These are phyloP conservation scores for Lasiosphaeria miniovina DNA, from an alignment of 495 filamentous ascomycete species.

Conservation along the genomic window DNA sequence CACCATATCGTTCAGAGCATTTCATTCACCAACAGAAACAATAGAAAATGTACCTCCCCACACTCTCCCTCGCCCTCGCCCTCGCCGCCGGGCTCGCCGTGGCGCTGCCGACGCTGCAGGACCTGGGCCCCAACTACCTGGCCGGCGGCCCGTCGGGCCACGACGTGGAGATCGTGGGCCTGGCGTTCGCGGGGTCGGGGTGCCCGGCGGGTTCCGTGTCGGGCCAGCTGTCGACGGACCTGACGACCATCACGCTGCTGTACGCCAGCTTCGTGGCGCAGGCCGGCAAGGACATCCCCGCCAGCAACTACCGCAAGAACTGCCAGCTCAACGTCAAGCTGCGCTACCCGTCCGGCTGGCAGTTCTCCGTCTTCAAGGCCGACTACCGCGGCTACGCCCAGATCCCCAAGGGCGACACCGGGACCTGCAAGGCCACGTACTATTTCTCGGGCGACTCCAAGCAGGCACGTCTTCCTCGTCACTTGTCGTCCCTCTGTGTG, in stretches of 20 bases:
- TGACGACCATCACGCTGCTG: conserved; percentile 45
- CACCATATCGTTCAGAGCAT: not conserved
- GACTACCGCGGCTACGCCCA: conserved; percentile 50
- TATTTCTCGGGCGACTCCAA: conserved; percentile 46
- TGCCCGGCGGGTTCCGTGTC: conserved; percentile 45
- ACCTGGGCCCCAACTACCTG: not conserved
- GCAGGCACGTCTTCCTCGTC: conserved; percentile 13
- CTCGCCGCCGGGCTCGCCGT: not conserved
- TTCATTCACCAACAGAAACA: not conserved
- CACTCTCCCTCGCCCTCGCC: not conserved
- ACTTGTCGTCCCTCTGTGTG: not conserved
- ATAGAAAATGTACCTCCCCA: not conserved
- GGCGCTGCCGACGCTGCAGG: not conserved
- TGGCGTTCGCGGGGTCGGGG: conserved; percentile 50
- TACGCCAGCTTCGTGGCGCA: conserved; percentile 47
- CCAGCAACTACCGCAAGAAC: conserved; percentile 45
- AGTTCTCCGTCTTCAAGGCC: conserved; percentile 51
- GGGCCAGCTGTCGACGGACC: conserved; percentile 41
- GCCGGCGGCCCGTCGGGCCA: conserved; percentile 23
- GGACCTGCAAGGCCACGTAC: conserved; percentile 49
- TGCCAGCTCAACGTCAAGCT: conserved; percentile 52
- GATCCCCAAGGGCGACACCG: conserved; percentile 42
- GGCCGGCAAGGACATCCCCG: conserved; percentile 37
- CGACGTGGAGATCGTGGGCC: conserved; percentile 34
- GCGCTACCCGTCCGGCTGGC: conserved; percentile 49